Evolutionary conservation across 345 rosid species (phyloP).

Genomic region (Stellera chamaejasme): DNA sequence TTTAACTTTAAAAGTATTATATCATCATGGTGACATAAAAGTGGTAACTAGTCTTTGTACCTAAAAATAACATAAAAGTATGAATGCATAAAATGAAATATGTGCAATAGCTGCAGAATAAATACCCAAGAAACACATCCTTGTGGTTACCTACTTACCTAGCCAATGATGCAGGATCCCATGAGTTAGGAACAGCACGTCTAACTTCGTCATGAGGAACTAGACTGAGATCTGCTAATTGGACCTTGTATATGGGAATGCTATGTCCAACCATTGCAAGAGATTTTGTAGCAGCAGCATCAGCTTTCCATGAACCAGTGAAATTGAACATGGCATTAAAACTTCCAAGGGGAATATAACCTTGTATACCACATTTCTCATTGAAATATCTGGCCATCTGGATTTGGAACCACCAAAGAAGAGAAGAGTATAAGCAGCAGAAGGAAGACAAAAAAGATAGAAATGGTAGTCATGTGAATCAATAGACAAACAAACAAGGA

Average conservation of each 20-base stretch:
- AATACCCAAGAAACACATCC: background rate
- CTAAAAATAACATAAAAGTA: background rate
- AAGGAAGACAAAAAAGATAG: no score
- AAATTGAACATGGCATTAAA: slow-evolving; percentile 95
- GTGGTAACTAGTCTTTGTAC: background rate
- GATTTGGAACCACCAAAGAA: slow-evolving; percentile 20
- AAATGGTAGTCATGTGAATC: no score
- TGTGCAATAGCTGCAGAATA: background rate
- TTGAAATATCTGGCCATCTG: slow-evolving; percentile 90
- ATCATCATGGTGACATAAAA: background rate
- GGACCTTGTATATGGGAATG: slow-evolving; percentile 58
- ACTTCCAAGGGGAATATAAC: slow-evolving; percentile 81
- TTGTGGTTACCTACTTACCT: slow-evolving; percentile 57
- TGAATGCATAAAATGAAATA: background rate
- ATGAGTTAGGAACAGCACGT: slow-evolving; percentile 78
- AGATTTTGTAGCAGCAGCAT: slow-evolving; percentile 91
- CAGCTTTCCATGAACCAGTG: slow-evolving; percentile 90
- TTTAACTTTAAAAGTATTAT: background rate
- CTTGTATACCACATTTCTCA: slow-evolving; percentile 63
- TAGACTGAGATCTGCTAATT: slow-evolving; percentile 42
- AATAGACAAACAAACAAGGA: no score
- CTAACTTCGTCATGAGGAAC: slow-evolving; percentile 53
- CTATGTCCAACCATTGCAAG: slow-evolving; percentile 85
- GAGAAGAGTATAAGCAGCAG: background rate
- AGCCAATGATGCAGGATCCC: slow-evolving; percentile 99